Conservation (phyloP, 768 basidiomycete genomes). For the Astraeus odoratus region DNA sequence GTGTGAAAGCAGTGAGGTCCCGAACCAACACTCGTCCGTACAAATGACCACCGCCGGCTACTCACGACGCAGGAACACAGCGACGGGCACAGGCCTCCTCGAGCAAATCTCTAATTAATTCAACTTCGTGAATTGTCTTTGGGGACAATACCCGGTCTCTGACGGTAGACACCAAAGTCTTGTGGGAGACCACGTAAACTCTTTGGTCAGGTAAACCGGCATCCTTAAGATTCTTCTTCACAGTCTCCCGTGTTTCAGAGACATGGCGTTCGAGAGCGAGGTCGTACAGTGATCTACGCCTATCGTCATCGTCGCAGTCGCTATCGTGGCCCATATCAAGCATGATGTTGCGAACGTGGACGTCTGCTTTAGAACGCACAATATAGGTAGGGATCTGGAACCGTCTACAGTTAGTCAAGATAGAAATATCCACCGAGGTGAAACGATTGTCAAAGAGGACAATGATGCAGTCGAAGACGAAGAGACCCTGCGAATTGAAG, state of each 20-base stretch:
- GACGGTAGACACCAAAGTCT: constrained; percentile 8
- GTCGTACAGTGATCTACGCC: constrained; percentile 2
- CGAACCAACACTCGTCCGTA: too few relatives aligned
- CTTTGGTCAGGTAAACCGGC: constrained; percentile 16
- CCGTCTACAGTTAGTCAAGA: constrained; percentile 10
- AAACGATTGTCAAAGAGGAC: constrained; percentile 14
- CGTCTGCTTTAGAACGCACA: constrained; percentile 15
- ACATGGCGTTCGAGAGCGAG: constrained; percentile 13
- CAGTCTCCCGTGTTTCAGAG: constrained; percentile 12
- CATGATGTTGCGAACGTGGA: constrained; percentile 11
- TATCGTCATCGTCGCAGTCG: constrained; percentile 1
- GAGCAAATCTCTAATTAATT: constrained; percentile 10
- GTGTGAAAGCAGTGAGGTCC: too few relatives aligned
- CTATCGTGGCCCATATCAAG: constrained; percentile 7
- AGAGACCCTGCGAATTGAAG: constrained; percentile 23
- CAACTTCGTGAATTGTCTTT: constrained; percentile 12
- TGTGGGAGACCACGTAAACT: constrained; percentile 18
- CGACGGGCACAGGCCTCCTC: constrained; percentile 9
- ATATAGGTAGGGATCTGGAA: constrained; percentile 12
- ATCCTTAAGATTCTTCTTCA: constrained; percentile 9
- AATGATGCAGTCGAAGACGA: constrained; percentile 13
- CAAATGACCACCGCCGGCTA: too few relatives aligned
- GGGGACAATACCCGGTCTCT: constrained; percentile 1
- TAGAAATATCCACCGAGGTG: constrained; percentile 9
- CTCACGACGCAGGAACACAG: neutral